Evolutionary conservation across 2,329 filamentous ascomycete genomes (phyloP), one percentile per base, ranked within the genome.

Genomic region (Paraconiothyrium sp.): DNA sequence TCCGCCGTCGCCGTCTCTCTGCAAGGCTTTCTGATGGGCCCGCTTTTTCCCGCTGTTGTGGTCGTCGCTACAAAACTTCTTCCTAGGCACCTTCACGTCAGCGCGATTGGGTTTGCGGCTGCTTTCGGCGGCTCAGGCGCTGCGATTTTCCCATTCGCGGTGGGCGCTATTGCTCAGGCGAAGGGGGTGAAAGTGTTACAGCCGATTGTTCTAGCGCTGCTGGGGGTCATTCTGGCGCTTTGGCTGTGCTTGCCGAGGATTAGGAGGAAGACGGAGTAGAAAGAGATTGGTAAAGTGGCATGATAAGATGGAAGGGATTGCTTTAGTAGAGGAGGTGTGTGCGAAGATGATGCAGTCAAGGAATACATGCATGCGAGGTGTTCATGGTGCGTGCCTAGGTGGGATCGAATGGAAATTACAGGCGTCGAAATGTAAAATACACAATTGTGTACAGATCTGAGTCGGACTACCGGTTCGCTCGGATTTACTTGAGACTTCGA

Each of bases 21-120:
- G 0, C 84, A 93, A 61, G 92, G 92, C 0, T 92, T 94, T 82
- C 92, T 94, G 71, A 83, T 94, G 0, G 92, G 92, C 0, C 92
- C 92, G 0, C 78, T 95, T 22, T 95, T 94, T 73, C 92, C 92
- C 0, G 90, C 89, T 1, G 90, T 87, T 0, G 85, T 95, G 10
- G 88, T 94, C 0, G 88, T 88, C 0, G 87, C 89, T 4, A 92
- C 91, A 0, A 93, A 92, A 68, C 81, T 95, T 4, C 82, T 96
- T 1, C 92, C 92, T 0, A 84, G 83, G 43, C 85, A 92, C 62
- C 81, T 93, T 30, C 93, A 96, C 70, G 90, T 95, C 46, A 88
- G 86, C n/a, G 88, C 89, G 0, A 92, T 96, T 64, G 92, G 92
- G 0, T 94, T 96, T 69, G 90, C 90, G 0, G 88, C 91, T 0